phyloP scores from a whole-genome alignment of 176 grass and related monocot species.

The Bolboschoenus planiculmis region DNA sequence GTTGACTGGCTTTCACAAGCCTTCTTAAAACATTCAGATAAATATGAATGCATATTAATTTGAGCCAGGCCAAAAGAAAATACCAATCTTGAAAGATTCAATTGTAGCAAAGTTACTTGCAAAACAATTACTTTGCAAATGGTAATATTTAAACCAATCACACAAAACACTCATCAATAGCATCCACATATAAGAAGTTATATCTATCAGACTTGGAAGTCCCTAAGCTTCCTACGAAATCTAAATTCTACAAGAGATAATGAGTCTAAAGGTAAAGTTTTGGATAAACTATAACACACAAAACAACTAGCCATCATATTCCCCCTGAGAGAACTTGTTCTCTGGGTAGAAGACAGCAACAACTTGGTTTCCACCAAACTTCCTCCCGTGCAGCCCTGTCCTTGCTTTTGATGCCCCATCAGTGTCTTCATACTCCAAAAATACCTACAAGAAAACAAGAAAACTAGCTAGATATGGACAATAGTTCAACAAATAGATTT shows the following conservation, averaged over 20 bases:
- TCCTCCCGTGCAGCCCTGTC: conserved; percentile 64
- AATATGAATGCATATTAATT: background rate
- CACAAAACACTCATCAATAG: background rate
- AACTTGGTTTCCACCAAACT: conserved; percentile 74
- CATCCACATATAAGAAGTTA: background rate
- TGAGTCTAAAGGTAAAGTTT: background rate
- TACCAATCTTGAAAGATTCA: background rate
- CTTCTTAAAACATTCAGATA: background rate
- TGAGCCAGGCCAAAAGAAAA: background rate
- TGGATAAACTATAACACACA: background rate
- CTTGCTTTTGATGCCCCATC: conserved; percentile 70
- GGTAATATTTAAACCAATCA: background rate
- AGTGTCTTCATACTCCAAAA: conserved; percentile 87
- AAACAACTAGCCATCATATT: conserved; percentile 42
- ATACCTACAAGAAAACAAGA: conserved; percentile 44
- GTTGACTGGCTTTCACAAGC: no score
- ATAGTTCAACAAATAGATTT: background rate
- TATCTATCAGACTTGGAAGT: background rate
- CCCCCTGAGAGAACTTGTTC: conserved; percentile 55
- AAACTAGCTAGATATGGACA: background rate
- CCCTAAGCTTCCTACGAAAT: background rate
- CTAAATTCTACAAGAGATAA: background rate
- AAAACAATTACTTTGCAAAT: background rate
- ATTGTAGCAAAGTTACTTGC: background rate
- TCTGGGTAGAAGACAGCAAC: conserved; percentile 71